Conservation (phyloP, 495 filamentous ascomycete genomes). For the Astrocystis sublimbata region DNA sequence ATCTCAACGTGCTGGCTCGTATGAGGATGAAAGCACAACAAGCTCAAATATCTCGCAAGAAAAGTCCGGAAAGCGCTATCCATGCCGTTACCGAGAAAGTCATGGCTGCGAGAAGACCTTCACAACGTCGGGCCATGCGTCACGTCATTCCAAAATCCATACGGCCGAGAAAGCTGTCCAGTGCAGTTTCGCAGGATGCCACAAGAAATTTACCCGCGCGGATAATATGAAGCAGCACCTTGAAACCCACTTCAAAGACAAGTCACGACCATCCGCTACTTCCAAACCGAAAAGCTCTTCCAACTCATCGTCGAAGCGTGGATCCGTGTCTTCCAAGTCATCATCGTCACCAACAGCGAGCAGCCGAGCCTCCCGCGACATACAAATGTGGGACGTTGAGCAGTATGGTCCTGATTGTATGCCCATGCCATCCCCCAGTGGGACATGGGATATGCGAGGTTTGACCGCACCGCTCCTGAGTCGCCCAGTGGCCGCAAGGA, state of each 20-base stretch:
- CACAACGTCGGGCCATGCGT: conserved; percentile 93
- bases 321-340: conserved; percentile 32
- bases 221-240: conserved; percentile 99
- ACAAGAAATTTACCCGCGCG: conserved; percentile 92
- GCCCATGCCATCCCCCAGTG: conserved; percentile 33
- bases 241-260: conserved; percentile 74
- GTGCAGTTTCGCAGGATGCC: conserved; percentile 74
- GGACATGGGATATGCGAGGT: conserved; percentile 46
- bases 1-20: conserved; percentile 36
- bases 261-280: conserved; percentile 36
- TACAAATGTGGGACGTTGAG: conserved; percentile 36
- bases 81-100: conserved; percentile 63
- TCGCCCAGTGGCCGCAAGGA: conserved; percentile 34
- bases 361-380: conserved; percentile 25
- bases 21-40: conserved; percentile 47
- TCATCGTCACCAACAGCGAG: conserved; percentile 28
- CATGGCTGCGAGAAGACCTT: conserved; percentile 80
- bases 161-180: conserved; percentile 91
- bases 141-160: conserved; percentile 95
- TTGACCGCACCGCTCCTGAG: conserved; percentile 41
- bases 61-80: conserved; percentile 59
- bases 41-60: conserved; percentile 37
- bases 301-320: conserved; percentile 37
- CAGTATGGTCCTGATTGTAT: conserved; percentile 24
- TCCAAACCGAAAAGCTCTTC: conserved; percentile 39